These are phyloP conservation scores for Capsicum baccatum DNA, from an alignment of 257 asterid genomes.

Conservation along the genomic window DNA sequence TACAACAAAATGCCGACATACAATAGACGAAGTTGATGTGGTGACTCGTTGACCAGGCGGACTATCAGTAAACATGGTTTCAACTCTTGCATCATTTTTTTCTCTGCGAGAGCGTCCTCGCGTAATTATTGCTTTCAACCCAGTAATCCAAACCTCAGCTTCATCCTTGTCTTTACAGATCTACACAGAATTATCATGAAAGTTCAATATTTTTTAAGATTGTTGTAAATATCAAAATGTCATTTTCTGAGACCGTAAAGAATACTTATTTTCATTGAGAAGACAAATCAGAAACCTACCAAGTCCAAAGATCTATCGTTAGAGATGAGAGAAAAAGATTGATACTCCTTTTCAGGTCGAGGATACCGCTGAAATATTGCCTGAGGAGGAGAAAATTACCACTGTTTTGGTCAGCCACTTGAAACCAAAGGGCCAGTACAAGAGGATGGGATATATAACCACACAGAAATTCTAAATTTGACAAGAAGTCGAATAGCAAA, in stretches of 20 bases:
- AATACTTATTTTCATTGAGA: conserved; percentile 7
- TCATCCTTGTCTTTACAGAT: conserved; percentile 97
- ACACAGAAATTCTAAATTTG: conserved; percentile 21
- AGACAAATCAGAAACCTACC: conserved; percentile 61
- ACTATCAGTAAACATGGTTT: conserved; percentile 49
- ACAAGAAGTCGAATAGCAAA: not conserved
- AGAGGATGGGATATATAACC: not conserved
- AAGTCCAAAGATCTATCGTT: conserved; percentile 83
- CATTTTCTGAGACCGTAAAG: not conserved
- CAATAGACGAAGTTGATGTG: conserved; percentile 49
- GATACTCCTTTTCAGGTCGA: conserved; percentile 97
- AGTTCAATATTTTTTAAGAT: not conserved
- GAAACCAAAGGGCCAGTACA: not conserved
- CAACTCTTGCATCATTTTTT: conserved; percentile 58
- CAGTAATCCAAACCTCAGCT: conserved; percentile 92
- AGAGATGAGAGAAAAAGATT: conserved; percentile 86
- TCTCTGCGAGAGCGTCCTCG: conserved; percentile 55
- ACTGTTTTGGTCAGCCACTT: conserved; percentile 34
- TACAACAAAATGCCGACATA: conserved; percentile 44
- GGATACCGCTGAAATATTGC: conserved; percentile 86
- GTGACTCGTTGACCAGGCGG: conserved; percentile 53
- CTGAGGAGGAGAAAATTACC: conserved; percentile 47
- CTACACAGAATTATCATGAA: conserved; percentile 41
- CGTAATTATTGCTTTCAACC: conserved; percentile 75
- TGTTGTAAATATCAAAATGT: conserved; percentile 12